Evolutionary conservation across 202 grass and related monocot genomes (phyloP).

Genomic region (Zoysia matrella): DNA sequence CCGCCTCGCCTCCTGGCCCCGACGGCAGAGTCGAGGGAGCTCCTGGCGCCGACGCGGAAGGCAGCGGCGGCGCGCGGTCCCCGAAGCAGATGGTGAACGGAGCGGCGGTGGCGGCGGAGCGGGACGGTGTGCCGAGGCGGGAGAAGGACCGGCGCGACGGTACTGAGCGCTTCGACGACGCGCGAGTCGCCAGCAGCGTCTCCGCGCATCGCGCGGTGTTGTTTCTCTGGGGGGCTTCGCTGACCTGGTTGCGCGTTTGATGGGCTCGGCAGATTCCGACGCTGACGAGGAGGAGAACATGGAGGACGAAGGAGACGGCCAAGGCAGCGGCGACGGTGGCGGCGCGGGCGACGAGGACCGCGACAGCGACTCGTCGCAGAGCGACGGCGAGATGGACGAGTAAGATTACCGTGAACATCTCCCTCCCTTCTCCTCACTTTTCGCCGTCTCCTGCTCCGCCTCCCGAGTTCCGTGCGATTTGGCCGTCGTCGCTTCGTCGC

Average conservation of each 20-base stretch:
- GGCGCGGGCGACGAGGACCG: conserved; percentile 37
- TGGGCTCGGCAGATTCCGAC: conserved; percentile 10
- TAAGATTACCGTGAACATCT: conserved; percentile 43
- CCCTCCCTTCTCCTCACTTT: conserved; percentile 9
- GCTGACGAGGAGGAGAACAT: conserved; percentile 30
- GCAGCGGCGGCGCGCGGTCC: neutral
- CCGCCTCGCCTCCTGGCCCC: conserved; percentile 2
- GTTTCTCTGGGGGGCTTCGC: conserved; percentile 28
- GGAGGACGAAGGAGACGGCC: neutral
- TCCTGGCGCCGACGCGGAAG: conserved; percentile 16
- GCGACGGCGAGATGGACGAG: conserved; percentile 67
- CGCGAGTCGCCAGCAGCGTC: neutral
- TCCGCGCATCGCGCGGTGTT: conserved; percentile 40
- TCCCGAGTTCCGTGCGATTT: conserved; percentile 29
- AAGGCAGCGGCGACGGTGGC: conserved; percentile 1
- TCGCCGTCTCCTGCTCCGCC: conserved; percentile 24
- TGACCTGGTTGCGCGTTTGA: conserved; percentile 31
- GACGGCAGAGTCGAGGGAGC: conserved; percentile 45
- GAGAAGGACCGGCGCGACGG: conserved; percentile 39
- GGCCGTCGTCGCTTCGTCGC: conserved; percentile 33
- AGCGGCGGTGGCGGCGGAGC: conserved; percentile 23
- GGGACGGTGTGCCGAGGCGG: neutral
- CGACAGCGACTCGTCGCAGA: conserved; percentile 55
- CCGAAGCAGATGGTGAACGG: conserved; percentile 32
- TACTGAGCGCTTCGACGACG: conserved; percentile 35